Conservation (phyloP, 441 rosid species). For the Mallotus japonicus region DNA sequence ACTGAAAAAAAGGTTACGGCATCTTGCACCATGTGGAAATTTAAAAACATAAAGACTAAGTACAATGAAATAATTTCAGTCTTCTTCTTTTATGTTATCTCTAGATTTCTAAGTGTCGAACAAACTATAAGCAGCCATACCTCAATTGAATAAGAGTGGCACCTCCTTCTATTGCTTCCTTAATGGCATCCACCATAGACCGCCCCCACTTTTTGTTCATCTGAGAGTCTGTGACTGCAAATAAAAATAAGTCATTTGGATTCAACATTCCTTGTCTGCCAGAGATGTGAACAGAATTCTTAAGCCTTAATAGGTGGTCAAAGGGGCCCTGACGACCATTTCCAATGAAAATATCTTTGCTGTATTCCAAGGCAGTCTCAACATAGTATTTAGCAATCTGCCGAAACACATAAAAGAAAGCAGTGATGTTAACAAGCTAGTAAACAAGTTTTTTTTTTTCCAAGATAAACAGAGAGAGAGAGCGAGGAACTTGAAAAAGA, state of each 20-base stretch:
- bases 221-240: slow-evolving; percentile 82
- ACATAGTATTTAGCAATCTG: slow-evolving; percentile 76
- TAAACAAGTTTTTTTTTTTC: not conserved
- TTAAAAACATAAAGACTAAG: not conserved
- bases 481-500: not conserved
- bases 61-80: not conserved
- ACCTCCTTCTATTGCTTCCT: slow-evolving; percentile 83
- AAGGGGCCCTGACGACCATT: slow-evolving; percentile 92
- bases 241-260: slow-evolving; percentile 68
- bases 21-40: slow-evolving; percentile 20
- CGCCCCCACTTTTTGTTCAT: slow-evolving; percentile 88
- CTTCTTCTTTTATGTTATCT: not conserved
- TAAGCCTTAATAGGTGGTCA: slow-evolving; percentile 73
- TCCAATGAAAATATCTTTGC: slow-evolving; percentile 83
- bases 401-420: slow-evolving; percentile 25
- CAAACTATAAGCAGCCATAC: slow-evolving; percentile 30
- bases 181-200: slow-evolving; percentile 58
- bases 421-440: not conserved
- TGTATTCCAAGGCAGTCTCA: slow-evolving; percentile 59
- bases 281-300: slow-evolving; percentile 35
- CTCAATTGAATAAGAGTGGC: slow-evolving; percentile 87
- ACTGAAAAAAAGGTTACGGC: no score
- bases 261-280: slow-evolving; percentile 38
- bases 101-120: not conserved
- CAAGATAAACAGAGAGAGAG: no score